Conservation (phyloP, 1,139 yeast species). For the Taphrina deformans region DNA sequence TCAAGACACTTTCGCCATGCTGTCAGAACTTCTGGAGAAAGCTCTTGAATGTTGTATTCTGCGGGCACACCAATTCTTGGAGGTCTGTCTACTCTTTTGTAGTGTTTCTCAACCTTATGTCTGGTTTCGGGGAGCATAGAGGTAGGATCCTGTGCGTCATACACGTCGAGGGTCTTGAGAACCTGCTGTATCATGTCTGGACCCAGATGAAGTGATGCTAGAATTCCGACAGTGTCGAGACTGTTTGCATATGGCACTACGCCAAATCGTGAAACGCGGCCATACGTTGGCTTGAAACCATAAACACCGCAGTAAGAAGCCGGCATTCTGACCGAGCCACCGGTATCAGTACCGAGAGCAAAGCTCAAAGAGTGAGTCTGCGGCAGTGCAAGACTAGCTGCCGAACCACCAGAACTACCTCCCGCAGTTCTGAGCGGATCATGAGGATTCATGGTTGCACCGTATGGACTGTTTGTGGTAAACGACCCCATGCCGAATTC, state of each 20-base stretch:
- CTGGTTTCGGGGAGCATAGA: conserved; percentile 51
- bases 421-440: conserved; percentile 59
- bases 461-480: conserved; percentile 58
- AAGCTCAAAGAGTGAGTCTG: neutral
- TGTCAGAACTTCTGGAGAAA: conserved; percentile 52
- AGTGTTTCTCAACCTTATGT: conserved; percentile 36
- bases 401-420: conserved; percentile 96
- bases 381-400: conserved; percentile 55
- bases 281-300: conserved; percentile 93
- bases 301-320: conserved; percentile 79
- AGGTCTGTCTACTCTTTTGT: neutral
- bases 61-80: conserved; percentile 67
- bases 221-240: conserved; percentile 87
- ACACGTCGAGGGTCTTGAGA: conserved; percentile 47
- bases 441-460: conserved; percentile 68
- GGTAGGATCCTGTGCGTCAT: conserved; percentile 81
- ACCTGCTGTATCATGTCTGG: conserved; percentile 49
- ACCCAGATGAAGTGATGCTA: conserved; percentile 54
- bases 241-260: conserved; percentile 91
- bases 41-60: conserved; percentile 62
- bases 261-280: conserved; percentile 88
- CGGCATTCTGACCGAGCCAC: conserved; percentile 92
- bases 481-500: conserved; percentile 92
- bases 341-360: conserved; percentile 81
- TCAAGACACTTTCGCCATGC: conserved; percentile 54